These are phyloP conservation scores for Quercus agrifolia DNA, from an alignment of 306 rosid species.

Conservation along the genomic window DNA sequence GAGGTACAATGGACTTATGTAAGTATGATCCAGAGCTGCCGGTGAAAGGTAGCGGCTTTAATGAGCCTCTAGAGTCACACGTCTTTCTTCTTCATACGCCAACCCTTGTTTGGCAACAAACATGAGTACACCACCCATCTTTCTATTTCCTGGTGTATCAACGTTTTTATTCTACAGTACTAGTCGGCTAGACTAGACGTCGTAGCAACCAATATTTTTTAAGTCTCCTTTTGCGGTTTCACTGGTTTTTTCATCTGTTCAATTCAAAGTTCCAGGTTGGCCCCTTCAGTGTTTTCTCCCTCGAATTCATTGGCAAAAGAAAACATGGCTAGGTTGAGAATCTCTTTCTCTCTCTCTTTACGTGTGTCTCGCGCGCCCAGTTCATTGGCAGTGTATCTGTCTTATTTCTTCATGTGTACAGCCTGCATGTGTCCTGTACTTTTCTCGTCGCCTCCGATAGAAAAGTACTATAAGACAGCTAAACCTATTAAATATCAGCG, in stretches of 20 bases:
- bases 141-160: not conserved
- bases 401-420: too few species aligned
- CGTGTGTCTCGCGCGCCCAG: too few species aligned
- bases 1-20: not conserved
- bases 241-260: conserved; percentile 8
- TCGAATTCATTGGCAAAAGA: too few species aligned
- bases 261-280: not conserved
- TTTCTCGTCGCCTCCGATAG: too few species aligned
- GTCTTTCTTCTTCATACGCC: not conserved
- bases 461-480: too few species aligned
- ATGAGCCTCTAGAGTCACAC: not conserved
- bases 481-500: too few species aligned
- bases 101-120: not conserved
- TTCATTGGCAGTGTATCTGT: too few species aligned
- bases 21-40: not conserved
- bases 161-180: not conserved
- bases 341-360: too few species aligned
- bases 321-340: too few species aligned
- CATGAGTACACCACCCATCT: not conserved
- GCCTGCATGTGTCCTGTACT: too few species aligned
- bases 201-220: not conserved
- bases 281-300: too few species aligned
- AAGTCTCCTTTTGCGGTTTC: not conserved
- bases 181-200: not conserved
- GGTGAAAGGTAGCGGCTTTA: too few species aligned